phyloP scores from a whole-genome alignment of 2,329 filamentous ascomycete species.

The Xylaria sp. region DNA sequence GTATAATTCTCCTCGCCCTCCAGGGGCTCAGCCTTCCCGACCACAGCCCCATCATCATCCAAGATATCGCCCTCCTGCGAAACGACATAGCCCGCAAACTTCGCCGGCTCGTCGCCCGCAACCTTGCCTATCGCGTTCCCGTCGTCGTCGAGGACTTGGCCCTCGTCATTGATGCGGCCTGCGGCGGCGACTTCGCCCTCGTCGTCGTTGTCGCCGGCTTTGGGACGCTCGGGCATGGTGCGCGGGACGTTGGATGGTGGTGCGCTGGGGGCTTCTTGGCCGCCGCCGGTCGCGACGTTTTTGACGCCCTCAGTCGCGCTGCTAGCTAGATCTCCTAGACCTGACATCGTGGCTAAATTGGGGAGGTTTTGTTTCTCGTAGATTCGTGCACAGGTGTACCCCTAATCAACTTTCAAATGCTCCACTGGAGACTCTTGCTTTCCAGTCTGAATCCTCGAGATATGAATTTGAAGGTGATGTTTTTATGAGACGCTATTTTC shows the following conservation, averaged over 20 bases:
- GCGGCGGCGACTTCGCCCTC: slow-evolving; percentile 34
- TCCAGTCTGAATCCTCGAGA: too few relatives aligned
- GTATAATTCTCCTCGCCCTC: slow-evolving; percentile 29
- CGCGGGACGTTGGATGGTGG: slow-evolving; percentile 23
- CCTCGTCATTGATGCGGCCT: slow-evolving; percentile 46
- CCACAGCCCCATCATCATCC: slow-evolving; percentile 29
- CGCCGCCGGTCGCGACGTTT: slow-evolving; percentile 12
- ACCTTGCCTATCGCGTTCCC: slow-evolving; percentile 43
- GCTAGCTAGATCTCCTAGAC: slow-evolving; percentile 24
- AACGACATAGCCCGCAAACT: slow-evolving; percentile 32
- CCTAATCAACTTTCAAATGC: slow-evolving; percentile 15
- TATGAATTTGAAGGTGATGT: too few relatives aligned
- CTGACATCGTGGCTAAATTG: slow-evolving; percentile 31
- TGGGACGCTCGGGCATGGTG: slow-evolving; percentile 27
- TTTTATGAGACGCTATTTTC: not conserved
- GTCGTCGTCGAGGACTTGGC: slow-evolving; percentile 52
- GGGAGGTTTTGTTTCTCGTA: slow-evolving; percentile 23
- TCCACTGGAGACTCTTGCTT: slow-evolving; percentile 5
- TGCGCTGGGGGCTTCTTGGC: slow-evolving; percentile 14
- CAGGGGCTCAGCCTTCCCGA: slow-evolving; percentile 33
- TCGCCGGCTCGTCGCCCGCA: slow-evolving; percentile 28
- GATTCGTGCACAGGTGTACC: slow-evolving; percentile 19
- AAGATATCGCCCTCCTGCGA: slow-evolving; percentile 35
- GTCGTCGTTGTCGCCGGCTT: slow-evolving; percentile 24
- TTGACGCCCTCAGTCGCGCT: slow-evolving; percentile 12